Base-by-base conservation (phyloP, 2,329 filamentous ascomycete genomes). In the Pseudopyricularia javanii region DNA sequence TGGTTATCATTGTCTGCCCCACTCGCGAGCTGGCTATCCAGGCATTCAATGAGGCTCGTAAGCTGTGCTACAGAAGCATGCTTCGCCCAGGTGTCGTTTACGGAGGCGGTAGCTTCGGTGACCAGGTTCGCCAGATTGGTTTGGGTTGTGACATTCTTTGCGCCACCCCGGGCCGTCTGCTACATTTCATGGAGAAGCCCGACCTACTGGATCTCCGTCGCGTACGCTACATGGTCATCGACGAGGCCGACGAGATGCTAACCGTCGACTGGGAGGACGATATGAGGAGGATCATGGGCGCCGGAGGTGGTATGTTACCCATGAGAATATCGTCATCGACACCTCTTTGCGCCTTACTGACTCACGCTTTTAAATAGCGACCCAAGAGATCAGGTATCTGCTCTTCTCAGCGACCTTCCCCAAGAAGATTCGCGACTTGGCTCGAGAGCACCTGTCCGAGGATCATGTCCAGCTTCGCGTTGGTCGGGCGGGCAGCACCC, bases 401-500 rank as follows among this genome's bases (percentile, higher is more conserved):
- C 85, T 98, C 72, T 97, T 97, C 66, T 95, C 90, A 0, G 93
- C 93, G 1, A 97, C 93, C 0, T 97, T 98, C 68, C 88, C 91
- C 40, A 90, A 86, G 70, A 73, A 72, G 0, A 82, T 88, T 57
- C 88, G 90, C 30, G 75, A 85, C 24, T 70, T 97, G 14, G 91
- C 91, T 11, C 82, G 80, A 54, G 75, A 86, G 28, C 87, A 91
- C 62, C 79, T 98, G 54, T 74, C 84, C 0, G 73, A 80, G 11
- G 81, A 88, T 43, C 83, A 89, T 61, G 75, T 94, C 50, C 87
- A 86, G 22, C 83, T 98, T 66, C 85, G 83, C 45, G 86, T 97
- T 57, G 93, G 93, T 30, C 88, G 91, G 61, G 82, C 89, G 26
- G 93, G 93, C 33, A 88, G 85, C 58, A 83, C 86, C 0, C 89